phyloP scores from a whole-genome alignment of 495 filamentous ascomycete species.

The Aspergillus sclerotiicarbonarius region DNA sequence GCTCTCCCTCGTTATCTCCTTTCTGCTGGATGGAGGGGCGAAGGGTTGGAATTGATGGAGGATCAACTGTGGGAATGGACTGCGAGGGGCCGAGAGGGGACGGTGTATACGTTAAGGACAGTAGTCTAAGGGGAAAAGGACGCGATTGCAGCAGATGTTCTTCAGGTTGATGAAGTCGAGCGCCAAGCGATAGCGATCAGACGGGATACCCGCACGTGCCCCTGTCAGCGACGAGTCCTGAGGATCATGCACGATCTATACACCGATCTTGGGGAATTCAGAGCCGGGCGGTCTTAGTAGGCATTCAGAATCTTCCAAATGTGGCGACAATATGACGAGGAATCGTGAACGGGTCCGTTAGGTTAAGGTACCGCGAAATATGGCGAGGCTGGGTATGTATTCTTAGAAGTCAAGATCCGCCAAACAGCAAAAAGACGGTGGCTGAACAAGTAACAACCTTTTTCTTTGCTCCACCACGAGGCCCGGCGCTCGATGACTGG shows the following conservation, averaged over 20 bases:
- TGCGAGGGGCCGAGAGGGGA: background rate
- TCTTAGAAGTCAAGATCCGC: background rate
- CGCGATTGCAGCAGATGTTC: slow-evolving; percentile 6
- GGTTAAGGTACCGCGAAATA: background rate
- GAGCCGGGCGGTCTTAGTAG: background rate
- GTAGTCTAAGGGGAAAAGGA: background rate
- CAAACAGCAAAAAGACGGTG: slow-evolving; percentile 22
- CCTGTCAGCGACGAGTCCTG: slow-evolving; percentile 5
- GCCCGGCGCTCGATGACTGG: background rate
- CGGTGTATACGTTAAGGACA: background rate
- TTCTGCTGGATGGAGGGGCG: background rate
- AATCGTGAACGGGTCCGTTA: background rate
- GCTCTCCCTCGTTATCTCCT: slow-evolving; percentile 2
- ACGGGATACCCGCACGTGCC: slow-evolving; percentile 15
- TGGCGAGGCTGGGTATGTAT: slow-evolving; percentile 22
- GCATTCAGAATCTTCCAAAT: background rate
- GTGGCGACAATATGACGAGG: background rate
- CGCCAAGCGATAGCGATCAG: slow-evolving; percentile 20
- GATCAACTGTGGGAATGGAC: background rate
- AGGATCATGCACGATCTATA: slow-evolving; percentile 10
- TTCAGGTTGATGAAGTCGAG: slow-evolving; percentile 15
- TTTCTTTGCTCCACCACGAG: slow-evolving; percentile 13
- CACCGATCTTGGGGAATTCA: background rate
- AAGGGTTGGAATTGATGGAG: too few relatives aligned
- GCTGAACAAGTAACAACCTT: slow-evolving; percentile 28